Evolutionary conservation across 225 moss, liverwort and hornwort species (phyloP), one percentile per base, ranked within the genome.

Genomic region (Rhytidiadelphus loreus): DNA sequence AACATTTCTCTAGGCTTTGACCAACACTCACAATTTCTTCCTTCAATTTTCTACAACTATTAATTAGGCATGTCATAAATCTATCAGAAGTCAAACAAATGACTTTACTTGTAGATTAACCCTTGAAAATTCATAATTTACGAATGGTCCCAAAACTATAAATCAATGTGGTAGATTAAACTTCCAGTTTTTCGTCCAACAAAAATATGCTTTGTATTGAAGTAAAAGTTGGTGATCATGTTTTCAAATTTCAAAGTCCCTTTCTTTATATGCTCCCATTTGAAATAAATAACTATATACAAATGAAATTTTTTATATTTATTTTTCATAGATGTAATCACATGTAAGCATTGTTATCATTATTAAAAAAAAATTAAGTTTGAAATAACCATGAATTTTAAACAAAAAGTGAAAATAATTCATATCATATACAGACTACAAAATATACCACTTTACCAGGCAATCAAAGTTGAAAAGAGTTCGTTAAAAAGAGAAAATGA

Each of bases 321-420:
- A 21, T 21, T 75, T 50, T 22, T 52, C 13, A 22, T 9, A 32
- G 4, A 75, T 20, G 32, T 33, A 32, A 53, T 35, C 53, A n/a
- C n/a, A n/a, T 53, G 8, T 5, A 73, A 22, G 9, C 5, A 35
- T 23, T n/a, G n/a, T n/a, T n/a, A n/a, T n/a, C n/a, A n/a, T n/a
- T n/a, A n/a, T n/a, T n/a, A n/a, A n/a, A n/a, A 48, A 48, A 8
- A 10, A 6, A 0, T 2, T 21, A 23, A 23, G 3, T 37, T 53
- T 9, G 23, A 77, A 55, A 55, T 14, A 14, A 23, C 5, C 2
- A 1, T 73, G 29, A 46, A 3, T 10, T 69, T 12, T 23, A 13
- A 23, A 13, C 4, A 44, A 73, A 48, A 30, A 19, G 0, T 30
- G 12, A 11, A 48, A 73, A 26, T 11, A 11, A 3, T 46, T 46